Conservation (phyloP, 306 rosid genomes). For the Leucaena leucocephala region DNA sequence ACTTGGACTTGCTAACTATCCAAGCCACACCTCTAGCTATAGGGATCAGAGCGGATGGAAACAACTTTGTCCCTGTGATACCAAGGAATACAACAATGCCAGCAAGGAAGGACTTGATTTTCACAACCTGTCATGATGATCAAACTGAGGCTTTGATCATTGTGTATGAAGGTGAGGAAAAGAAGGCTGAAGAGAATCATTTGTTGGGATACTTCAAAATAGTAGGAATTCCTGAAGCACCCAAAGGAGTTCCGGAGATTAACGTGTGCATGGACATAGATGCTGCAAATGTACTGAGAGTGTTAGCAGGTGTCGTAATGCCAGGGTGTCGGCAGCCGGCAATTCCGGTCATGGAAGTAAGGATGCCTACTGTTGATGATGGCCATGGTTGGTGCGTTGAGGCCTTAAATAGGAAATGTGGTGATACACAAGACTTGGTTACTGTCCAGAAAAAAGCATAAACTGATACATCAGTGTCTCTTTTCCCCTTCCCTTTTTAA, state of each 20-base stretch:
- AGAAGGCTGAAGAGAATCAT: conserved; percentile 63
- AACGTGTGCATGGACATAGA: conserved; percentile 83
- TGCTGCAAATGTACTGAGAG: conserved; percentile 67
- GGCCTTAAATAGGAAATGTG: conserved; percentile 63
- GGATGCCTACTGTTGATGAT: conserved; percentile 84
- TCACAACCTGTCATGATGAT: conserved; percentile 74
- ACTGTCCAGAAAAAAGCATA: conserved; percentile 53
- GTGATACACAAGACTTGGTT: conserved; percentile 66
- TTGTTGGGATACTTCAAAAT: conserved; percentile 83
- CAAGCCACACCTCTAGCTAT: conserved; percentile 82
- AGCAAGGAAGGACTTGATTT: conserved; percentile 64
- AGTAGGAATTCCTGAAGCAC: conserved; percentile 68
- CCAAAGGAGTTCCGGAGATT: conserved; percentile 73
- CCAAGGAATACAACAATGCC: conserved; percentile 80
- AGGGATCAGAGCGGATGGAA: conserved; percentile 79
- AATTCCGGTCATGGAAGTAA: conserved; percentile 76
- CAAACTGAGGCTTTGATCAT: conserved; percentile 73
- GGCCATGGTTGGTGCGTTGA: conserved; percentile 92
- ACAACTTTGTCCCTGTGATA: conserved; percentile 64
- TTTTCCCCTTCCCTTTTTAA: not conserved
- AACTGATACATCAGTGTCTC: conserved; percentile 9
- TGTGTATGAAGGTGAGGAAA: conserved; percentile 81
- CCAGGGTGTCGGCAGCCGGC: conserved; percentile 58
- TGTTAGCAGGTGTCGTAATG: conserved; percentile 62
- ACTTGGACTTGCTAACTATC: conserved; percentile 72